phyloP scores from a whole-genome alignment of 2,329 filamentous ascomycete species.

The Calonectria henricotiae region DNA sequence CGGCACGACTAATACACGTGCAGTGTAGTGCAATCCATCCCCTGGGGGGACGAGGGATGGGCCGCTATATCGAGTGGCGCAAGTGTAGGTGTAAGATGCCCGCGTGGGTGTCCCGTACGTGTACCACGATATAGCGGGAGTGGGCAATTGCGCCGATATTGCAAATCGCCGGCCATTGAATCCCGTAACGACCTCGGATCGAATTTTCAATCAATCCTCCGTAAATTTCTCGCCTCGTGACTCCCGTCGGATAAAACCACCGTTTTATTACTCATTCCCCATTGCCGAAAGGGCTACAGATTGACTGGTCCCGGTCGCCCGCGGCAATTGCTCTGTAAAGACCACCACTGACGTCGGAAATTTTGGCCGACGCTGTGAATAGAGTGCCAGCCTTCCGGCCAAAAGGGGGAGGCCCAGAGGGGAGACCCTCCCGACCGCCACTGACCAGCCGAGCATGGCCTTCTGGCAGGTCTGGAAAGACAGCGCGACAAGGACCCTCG shows the following conservation, averaged over 20 bases:
- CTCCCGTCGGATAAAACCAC: conserved; percentile 32
- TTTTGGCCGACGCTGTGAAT: conserved; percentile 25
- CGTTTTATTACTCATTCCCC: conserved; percentile 32
- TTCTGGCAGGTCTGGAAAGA: background rate
- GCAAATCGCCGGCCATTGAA: conserved; percentile 8
- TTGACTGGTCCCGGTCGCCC: conserved; percentile 41
- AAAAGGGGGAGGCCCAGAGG: conserved; percentile 41
- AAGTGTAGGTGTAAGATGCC: background rate
- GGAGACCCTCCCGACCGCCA: conserved; percentile 19
- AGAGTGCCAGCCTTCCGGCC: conserved; percentile 42
- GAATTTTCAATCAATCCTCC: conserved; percentile 13
- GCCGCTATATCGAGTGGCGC: conserved; percentile 17
- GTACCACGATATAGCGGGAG: background rate
- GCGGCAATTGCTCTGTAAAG: conserved; percentile 42
- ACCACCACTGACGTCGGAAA: conserved; percentile 21
- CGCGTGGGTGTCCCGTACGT: background rate
- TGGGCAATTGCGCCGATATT: background rate
- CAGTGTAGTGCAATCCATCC: conserved; percentile 14
- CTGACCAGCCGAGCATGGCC: conserved; percentile 43
- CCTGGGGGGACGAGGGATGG: background rate
- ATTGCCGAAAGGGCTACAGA: conserved; percentile 25
- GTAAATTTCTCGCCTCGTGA: conserved; percentile 34
- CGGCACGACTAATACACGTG: conserved; percentile 14
- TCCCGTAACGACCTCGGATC: conserved; percentile 10
- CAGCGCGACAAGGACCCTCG: conserved; percentile 17